Percentiles rank a stretch among this genome's conserved stretches.
Evolutionary conservation across 2,329 filamentous ascomycete genomes (phyloP).

Genomic region (Aspergillus ruber): DNA sequence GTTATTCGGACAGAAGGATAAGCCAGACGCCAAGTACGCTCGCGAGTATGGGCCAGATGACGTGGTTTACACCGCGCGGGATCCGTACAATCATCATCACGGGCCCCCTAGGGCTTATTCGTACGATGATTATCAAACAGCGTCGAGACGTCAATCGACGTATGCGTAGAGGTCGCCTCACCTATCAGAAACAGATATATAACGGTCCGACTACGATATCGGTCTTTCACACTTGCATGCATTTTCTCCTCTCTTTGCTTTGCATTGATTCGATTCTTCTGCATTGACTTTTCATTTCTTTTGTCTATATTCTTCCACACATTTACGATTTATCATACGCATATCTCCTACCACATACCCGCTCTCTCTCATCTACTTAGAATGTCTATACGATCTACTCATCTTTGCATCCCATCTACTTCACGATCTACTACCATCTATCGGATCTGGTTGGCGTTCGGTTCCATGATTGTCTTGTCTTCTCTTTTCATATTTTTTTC

Average conservation of each 20-base stretch:
- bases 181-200: background rate
- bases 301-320: background rate
- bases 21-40: slow-evolving; percentile 22
- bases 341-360: too few relatives aligned
- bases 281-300: background rate
- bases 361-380: too few relatives aligned
- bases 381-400: too few relatives aligned
- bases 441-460: background rate
- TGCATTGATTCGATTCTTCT: slow-evolving; percentile 12
- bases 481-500: slow-evolving; percentile 2
- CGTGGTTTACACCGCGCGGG: background rate
- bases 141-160: slow-evolving; percentile 22
- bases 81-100: slow-evolving; percentile 6
- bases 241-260: slow-evolving; percentile 1
- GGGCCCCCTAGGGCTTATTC: slow-evolving; percentile 5
- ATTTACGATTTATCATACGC: background rate
- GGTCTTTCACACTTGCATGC: slow-evolving; percentile 6
- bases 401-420: background rate
- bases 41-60: slow-evolving; percentile 19
- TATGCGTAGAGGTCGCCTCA: slow-evolving; percentile 11
- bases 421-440: too few relatives aligned
- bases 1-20: slow-evolving; percentile 17
- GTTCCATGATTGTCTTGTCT: slow-evolving; percentile 2
- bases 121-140: slow-evolving; percentile 14
- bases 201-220: slow-evolving; percentile 4